Percentiles rank a stretch among this genome's conserved stretches.
These are phyloP conservation scores for Oryza punctata DNA, from an alignment of 176 grass and related monocot species.

Conservation along the genomic window DNA sequence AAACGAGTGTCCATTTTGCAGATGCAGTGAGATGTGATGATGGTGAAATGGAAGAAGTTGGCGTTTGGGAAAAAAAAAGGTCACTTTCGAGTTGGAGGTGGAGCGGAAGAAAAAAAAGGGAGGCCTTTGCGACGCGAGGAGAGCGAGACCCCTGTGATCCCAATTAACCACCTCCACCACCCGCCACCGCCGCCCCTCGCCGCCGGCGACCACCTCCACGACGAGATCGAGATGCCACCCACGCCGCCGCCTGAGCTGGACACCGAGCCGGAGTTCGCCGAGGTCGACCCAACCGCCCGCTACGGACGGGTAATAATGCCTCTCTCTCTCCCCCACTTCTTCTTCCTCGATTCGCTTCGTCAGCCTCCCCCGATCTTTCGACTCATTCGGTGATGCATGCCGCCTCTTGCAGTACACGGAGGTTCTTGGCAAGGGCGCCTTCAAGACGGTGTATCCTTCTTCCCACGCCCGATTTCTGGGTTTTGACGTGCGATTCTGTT, in stretches of 20 bases:
- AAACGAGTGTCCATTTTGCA: too few relatives aligned
- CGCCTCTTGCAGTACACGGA: conserved; percentile 60
- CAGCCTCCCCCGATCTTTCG: background rate
- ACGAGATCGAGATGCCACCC: conserved; percentile 29
- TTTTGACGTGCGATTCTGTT: background rate
- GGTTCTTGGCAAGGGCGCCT: conserved; percentile 72
- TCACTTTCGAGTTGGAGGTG: background rate
- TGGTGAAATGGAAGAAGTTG: too few relatives aligned
- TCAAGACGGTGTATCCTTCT: conserved; percentile 87
- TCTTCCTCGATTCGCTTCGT: background rate
- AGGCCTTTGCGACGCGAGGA: too few relatives aligned
- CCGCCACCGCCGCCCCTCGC: too few relatives aligned
- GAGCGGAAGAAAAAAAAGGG: background rate
- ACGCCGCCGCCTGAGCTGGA: conserved; percentile 32
- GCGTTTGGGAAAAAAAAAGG: background rate
- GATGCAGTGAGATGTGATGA: too few relatives aligned
- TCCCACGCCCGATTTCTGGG: background rate
- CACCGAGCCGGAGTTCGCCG: conserved; percentile 58
- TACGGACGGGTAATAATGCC: conserved; percentile 71
- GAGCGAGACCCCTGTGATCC: conserved; percentile 35
- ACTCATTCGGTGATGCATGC: background rate
- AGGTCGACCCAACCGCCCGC: conserved; percentile 76
- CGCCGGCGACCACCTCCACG: background rate
- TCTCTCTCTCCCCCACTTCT: background rate
- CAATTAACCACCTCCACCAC: background rate